Evolutionary conservation across 108 stramenopile genomes (phyloP), one percentile per base, ranked within the genome.

Genomic region (Conticribra weissflogii): DNA sequence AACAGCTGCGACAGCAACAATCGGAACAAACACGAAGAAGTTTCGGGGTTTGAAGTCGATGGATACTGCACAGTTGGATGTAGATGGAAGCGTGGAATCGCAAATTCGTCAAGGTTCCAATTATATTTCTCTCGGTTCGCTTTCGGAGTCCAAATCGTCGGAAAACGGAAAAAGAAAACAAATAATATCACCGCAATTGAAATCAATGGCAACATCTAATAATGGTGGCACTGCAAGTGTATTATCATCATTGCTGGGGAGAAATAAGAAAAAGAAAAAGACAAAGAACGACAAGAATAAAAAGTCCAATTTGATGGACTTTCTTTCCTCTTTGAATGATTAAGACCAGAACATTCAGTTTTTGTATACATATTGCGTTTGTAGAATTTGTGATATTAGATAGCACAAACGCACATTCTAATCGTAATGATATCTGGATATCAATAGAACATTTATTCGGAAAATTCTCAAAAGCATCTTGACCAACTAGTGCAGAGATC

Each of bases 251-350:
- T 51, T 51, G 50, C 15, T 51, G 50, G 21, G 50, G 18, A n/a
- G 50, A n/a, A 51, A 22, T 3, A 51, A 51, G 21, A 51, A 21
- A 22, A 51, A 16, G 9, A 51, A 51, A n/a, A 16, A 5, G 21
- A n/a, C 9, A 16, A 22, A 22, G 4, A 8, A 8, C 3, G 18
- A 3, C 9, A n/a, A 8, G 21, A 51, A 51, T 3, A n/a, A 3
- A 51, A 51, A 21, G 18, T 51, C 50, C 9, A 51, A 22, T 51
- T 51, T 51, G 18, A 51, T 51, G 50, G 21, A 22, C 19, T 51
- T 51, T 51, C 50, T 78, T 7, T 78, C 77, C 8, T 71, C 69
- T 3, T 47, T 78, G 28, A 78, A 78, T 66, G 68, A 78, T 71
- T 78, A 36, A 78, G n/a, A n/a, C n/a, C n/a, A n/a, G n/a, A n/a